Conservation (phyloP, 768 basidiomycete species). For the Ramaria sp. region DNA sequence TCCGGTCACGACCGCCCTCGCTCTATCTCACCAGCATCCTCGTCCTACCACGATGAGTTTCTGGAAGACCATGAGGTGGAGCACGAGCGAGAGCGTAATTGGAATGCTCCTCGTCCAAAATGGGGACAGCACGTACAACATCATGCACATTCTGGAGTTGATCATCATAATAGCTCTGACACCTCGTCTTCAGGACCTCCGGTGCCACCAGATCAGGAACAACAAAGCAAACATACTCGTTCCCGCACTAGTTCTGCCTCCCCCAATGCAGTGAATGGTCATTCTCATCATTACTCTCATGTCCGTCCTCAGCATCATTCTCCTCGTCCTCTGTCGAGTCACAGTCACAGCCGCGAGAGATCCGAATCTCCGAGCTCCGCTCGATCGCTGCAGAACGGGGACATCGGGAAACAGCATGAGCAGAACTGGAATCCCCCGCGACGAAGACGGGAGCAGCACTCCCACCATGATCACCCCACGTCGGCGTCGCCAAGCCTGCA, state of each 20-base stretch:
- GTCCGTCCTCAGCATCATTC: not conserved
- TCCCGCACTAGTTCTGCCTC: too few relatives aligned
- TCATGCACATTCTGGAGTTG: constrained; percentile 9
- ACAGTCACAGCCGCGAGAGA: not conserved
- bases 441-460: too few relatives aligned
- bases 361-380: not conserved
- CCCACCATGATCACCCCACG: too few relatives aligned
- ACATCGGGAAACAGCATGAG: too few relatives aligned
- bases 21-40: constrained; percentile 3
- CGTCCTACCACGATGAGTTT: constrained; percentile 28
- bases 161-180: not conserved
- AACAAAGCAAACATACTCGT: too few relatives aligned
- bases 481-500: too few relatives aligned
- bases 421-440: too few relatives aligned
- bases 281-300: not conserved
- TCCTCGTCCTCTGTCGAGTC: not conserved
- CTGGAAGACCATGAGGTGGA: constrained; percentile 32
- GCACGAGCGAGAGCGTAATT: constrained; percentile 55
- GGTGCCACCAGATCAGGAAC: not conserved
- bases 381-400: too few relatives aligned
- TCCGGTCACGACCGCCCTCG: not conserved
- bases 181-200: not conserved
- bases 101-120: constrained; percentile 55
- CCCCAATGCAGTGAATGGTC: not conserved
- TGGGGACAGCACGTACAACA: constrained; percentile 26